These are phyloP conservation scores for Pulicaria dysenterica DNA, from an alignment of 129 eudicot species.

Conservation along the genomic window DNA sequence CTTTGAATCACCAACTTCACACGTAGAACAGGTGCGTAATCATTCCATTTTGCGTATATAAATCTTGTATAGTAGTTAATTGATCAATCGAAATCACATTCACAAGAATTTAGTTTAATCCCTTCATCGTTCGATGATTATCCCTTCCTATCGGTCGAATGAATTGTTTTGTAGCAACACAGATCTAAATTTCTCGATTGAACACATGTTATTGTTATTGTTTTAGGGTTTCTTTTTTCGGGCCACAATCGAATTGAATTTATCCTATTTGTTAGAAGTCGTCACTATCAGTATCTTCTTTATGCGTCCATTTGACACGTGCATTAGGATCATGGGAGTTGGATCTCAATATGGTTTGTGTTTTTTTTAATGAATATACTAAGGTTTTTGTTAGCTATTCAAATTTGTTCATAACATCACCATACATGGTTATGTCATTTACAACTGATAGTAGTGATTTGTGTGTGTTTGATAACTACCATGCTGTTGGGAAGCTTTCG, in stretches of 20 bases:
- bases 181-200: slow-evolving; percentile 24
- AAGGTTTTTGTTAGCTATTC: slow-evolving; percentile 6
- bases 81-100: slow-evolving; percentile 19
- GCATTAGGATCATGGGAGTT: neutral
- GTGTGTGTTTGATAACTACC: neutral
- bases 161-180: slow-evolving; percentile 1
- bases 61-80: neutral
- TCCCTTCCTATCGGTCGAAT: neutral
- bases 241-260: slow-evolving; percentile 3
- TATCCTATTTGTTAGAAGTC: neutral
- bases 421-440: slow-evolving; percentile 4
- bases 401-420: slow-evolving; percentile 4
- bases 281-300: neutral
- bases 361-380: neutral
- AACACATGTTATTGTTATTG: neutral
- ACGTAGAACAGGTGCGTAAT: slow-evolving; percentile 28
- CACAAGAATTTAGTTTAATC: slow-evolving; percentile 16
- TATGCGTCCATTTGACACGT: slow-evolving; percentile 10
- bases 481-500: neutral
- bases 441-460: neutral
- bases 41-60: neutral
- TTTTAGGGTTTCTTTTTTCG: slow-evolving; percentile 9
- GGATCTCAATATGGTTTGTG: neutral
- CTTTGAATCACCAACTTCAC: slow-evolving; percentile 26
- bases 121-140: slow-evolving; percentile 19